Percentiles rank a stretch among this genome's conserved stretches.
These are phyloP conservation scores for Rosa rugosa DNA, from an alignment of 306 rosid genomes.

Conservation along the genomic window DNA sequence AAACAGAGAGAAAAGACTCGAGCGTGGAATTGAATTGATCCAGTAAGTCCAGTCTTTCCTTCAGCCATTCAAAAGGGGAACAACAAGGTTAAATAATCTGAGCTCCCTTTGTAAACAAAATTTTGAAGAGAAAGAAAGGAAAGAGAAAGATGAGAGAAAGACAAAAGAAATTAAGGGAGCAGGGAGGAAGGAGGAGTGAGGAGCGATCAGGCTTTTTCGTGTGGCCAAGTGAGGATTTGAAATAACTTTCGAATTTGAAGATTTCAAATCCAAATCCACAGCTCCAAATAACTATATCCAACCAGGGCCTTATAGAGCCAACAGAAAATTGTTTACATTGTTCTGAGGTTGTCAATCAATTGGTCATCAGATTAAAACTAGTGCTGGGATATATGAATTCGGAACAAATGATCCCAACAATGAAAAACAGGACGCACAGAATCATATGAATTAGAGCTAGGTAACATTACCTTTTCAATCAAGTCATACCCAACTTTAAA, in stretches of 20 bases:
- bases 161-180: not conserved
- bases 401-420: not conserved
- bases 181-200: not conserved
- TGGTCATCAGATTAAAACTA: not conserved
- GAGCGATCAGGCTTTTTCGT: no score
- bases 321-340: not conserved
- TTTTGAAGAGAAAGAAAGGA: not conserved
- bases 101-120: not conserved
- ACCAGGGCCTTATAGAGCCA: not conserved
- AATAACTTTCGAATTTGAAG: not conserved
- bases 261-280: not conserved
- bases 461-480: conserved; percentile 52
- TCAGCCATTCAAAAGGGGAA: not conserved
- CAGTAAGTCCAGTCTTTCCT: not conserved
- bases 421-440: not conserved
- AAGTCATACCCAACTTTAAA: conserved; percentile 76
- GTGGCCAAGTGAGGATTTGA: not conserved
- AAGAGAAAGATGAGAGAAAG: not conserved
- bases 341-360: not conserved
- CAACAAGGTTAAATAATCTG: not conserved
- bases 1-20: not conserved
- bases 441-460: not conserved
- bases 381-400: not conserved
- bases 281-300: not conserved
- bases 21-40: not conserved